Conservation (phyloP, 345 rosid genomes). For the Rhodomyrtus tomentosa region DNA sequence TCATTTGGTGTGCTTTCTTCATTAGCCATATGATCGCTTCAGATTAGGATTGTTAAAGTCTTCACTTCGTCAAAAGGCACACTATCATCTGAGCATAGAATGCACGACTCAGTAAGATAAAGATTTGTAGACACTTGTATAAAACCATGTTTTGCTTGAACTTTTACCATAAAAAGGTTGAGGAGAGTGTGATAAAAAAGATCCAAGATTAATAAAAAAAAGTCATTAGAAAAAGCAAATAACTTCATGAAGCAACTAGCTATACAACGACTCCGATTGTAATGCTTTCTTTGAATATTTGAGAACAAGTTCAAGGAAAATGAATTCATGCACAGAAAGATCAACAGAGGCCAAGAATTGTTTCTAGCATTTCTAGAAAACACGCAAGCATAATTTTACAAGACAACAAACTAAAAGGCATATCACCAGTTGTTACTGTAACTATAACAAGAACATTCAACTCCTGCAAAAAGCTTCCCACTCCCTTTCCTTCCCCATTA, state of each 20-base stretch:
- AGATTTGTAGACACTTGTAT: background rate
- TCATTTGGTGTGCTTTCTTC: slow-evolving; percentile 22
- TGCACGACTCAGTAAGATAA: background rate
- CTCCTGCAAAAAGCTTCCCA: background rate
- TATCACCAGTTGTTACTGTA: background rate
- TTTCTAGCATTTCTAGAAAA: background rate
- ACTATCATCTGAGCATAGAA: background rate
- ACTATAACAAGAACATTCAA: background rate
- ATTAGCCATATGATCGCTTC: background rate
- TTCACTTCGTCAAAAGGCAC: background rate
- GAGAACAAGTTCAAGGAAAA: background rate
- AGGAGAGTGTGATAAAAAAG: background rate
- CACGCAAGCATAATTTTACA: background rate
- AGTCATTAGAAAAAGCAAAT: background rate
- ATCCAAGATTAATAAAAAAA: background rate
- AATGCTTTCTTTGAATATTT: background rate
- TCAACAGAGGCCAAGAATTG: background rate
- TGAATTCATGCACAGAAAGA: background rate
- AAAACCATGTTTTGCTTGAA: background rate
- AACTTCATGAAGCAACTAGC: background rate
- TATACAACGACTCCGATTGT: background rate
- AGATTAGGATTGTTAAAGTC: background rate
- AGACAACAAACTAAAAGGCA: background rate
- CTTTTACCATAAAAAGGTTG: background rate
- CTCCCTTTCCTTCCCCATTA: background rate